Base-by-base conservation (phyloP, 192 early-diverging fungal genomes). In the Entomortierella parvispora region DNA sequence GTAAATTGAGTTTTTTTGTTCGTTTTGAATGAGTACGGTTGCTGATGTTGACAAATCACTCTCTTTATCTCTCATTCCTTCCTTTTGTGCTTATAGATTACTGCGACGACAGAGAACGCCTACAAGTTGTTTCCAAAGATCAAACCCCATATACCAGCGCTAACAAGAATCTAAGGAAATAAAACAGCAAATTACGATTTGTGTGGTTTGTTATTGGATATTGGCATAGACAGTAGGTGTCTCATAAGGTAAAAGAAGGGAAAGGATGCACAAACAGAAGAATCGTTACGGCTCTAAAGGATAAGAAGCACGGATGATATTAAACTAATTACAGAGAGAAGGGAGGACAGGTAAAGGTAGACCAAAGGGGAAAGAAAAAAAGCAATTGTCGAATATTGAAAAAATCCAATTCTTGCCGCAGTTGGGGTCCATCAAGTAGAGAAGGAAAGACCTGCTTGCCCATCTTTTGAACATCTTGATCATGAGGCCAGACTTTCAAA, bases 51-150 rank as follows among this genome's bases (percentile, higher is more conserved):
- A 18, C 15, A 34, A 11, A 32, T 31, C n/a, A 34, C 18, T 54
- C 0, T 56, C 22, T 56, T 14, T 20, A n/a, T 0, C 11, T n/a
- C 29, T 8, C n/a, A 9, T 22, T 22, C n/a, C 10, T 54, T 53
- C 63, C 42, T 32, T 40, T 17, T 50, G n/a, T 22, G 31, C 12
- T 52, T 12, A 31, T 62, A 77, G 72, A 71, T 82, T 48, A 62
- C 60, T 0, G 22, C 51, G 55, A 82, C 81, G 7, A 82, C 81
- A 25, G 55, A 78, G 46, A 82, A 82, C 47, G 74, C 81, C 2
- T 72, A 78, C 52, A 78, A 57, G 33, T 57, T 82, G 17, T 82
- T 82, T 54, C 65, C 74, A 45, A 82, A 62, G 45, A 77, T 68
- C 25, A 60, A 65, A 11, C 74, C 74, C 11, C 74, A 77, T 48